Evolutionary conservation across 1,139 yeast species (phyloP).

Genomic region (Pneumocystis oryctolagi): DNA sequence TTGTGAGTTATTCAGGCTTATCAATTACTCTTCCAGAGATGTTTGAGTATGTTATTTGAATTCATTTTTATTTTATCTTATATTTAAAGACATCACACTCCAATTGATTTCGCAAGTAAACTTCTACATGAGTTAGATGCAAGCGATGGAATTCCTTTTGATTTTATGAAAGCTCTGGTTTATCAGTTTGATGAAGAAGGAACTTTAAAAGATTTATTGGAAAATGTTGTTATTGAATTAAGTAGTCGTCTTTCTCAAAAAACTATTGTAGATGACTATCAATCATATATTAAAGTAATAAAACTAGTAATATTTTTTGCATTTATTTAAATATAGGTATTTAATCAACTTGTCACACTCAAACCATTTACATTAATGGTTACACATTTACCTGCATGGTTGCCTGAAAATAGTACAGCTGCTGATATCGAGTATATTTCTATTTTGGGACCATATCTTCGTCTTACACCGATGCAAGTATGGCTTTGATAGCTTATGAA

Average conservation of each 20-base stretch:
- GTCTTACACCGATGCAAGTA: constrained; percentile 56
- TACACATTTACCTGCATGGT: constrained; percentile 29
- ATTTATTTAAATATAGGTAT: constrained; percentile 23
- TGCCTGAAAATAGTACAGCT: constrained; percentile 28
- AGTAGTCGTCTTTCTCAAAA: constrained; percentile 15
- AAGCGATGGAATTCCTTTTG: constrained; percentile 23
- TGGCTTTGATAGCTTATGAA: background rate
- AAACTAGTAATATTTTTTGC: background rate
- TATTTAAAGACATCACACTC: constrained; percentile 1
- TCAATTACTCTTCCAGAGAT: constrained; percentile 57
- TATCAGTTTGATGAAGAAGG: constrained; percentile 53
- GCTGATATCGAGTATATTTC: constrained; percentile 46
- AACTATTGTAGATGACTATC: constrained; percentile 28
- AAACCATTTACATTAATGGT: constrained; percentile 51
- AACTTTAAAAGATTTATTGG: constrained; percentile 42
- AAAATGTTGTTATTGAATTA: constrained; percentile 27
- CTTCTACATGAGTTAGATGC: constrained; percentile 14
- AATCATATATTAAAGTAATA: constrained; percentile 38
- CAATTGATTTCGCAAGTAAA: constrained; percentile 13
- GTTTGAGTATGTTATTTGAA: constrained; percentile 27
- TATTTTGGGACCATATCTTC: constrained; percentile 60
- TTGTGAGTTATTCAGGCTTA: constrained; percentile 55
- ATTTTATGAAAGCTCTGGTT: constrained; percentile 45
- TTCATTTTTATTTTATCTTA: background rate
- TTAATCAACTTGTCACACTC: constrained; percentile 45